Conservation (phyloP, 1,284 basidiomycete species). For the Macrocybe sp. region DNA sequence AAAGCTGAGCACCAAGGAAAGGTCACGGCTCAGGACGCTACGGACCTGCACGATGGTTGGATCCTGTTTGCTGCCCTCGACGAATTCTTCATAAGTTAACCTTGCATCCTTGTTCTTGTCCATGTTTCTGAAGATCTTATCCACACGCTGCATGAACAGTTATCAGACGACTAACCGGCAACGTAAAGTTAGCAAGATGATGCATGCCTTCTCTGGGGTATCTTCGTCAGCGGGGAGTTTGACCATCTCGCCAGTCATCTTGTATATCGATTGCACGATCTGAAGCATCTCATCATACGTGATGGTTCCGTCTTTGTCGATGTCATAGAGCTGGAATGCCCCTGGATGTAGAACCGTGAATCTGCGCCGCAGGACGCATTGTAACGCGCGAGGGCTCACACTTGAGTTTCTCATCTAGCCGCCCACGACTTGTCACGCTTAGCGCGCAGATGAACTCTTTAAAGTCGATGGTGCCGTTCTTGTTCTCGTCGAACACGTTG, state of each 20-base stretch:
- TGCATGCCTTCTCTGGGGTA: constrained; percentile 91
- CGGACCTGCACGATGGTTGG: constrained; percentile 94
- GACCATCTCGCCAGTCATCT: constrained; percentile 99
- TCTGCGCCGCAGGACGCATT: constrained; percentile 10
- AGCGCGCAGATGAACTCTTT: constrained; percentile 99
- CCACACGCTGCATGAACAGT: constrained; percentile 65
- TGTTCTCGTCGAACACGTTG: constrained; percentile 95
- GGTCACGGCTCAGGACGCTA: constrained; percentile 8
- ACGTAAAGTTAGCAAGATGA: constrained; percentile 2
- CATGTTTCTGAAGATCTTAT: constrained; percentile 96
- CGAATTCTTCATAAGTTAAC: constrained; percentile 93
- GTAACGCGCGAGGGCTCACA: constrained; percentile 52
- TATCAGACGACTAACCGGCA: not conserved
- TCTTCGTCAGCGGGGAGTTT: constrained; percentile 97
- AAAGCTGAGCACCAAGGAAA: constrained; percentile 11
- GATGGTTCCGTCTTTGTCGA: constrained; percentile 95
- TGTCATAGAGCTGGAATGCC: constrained; percentile 99
- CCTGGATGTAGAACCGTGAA: constrained; percentile 45
- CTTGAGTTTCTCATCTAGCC: constrained; percentile 97
- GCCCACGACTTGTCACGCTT: constrained; percentile 89
- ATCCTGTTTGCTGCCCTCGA: constrained; percentile 95
- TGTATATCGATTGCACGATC: constrained; percentile 95
- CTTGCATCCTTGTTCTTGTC: constrained; percentile 87
- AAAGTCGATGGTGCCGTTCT: constrained; percentile 95
- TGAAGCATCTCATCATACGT: constrained; percentile 99